Percentiles rank a stretch among this genome's conserved stretches.
Conservation (phyloP, 129 eudicot species). For the Glebionis coronaria region DNA sequence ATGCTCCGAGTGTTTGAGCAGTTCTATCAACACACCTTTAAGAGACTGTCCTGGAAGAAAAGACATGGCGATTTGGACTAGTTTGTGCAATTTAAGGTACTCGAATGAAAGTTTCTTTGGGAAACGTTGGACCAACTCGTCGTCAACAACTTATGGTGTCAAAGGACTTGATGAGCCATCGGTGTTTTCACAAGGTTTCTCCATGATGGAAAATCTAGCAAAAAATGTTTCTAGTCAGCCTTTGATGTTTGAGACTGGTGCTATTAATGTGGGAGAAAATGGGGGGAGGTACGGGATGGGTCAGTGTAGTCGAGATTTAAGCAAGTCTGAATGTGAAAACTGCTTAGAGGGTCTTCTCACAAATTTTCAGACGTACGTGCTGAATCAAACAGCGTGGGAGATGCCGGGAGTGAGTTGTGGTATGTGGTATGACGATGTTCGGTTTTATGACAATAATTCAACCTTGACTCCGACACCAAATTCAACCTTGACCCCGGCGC, state of each 20-base stretch:
- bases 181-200: slow-evolving; percentile 15
- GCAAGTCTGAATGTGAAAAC: slow-evolving; percentile 8
- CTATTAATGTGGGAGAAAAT: slow-evolving; percentile 13
- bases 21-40: background rate
- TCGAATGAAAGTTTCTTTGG: slow-evolving; percentile 10
- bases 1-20: background rate
- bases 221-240: slow-evolving; percentile 9
- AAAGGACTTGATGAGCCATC: background rate
- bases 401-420: slow-evolving; percentile 17
- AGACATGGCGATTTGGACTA: background rate
- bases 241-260: slow-evolving; percentile 9
- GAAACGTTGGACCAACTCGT: background rate
- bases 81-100: background rate
- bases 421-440: slow-evolving; percentile 16
- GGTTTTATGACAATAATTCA: too few species aligned
- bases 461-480: too few species aligned
- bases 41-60: background rate
- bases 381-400: slow-evolving; percentile 16
- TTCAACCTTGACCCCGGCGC: too few species aligned
- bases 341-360: slow-evolving; percentile 17
- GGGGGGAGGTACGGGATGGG: slow-evolving; percentile 24
- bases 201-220: slow-evolving; percentile 17
- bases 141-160: background rate
- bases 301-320: slow-evolving; percentile 26
- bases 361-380: background rate